Percentiles rank a stretch among this genome's conserved stretches.
These are phyloP conservation scores for Phoenix dactylifera DNA, from an alignment of 176 grass and related monocot genomes.

Conservation along the genomic window DNA sequence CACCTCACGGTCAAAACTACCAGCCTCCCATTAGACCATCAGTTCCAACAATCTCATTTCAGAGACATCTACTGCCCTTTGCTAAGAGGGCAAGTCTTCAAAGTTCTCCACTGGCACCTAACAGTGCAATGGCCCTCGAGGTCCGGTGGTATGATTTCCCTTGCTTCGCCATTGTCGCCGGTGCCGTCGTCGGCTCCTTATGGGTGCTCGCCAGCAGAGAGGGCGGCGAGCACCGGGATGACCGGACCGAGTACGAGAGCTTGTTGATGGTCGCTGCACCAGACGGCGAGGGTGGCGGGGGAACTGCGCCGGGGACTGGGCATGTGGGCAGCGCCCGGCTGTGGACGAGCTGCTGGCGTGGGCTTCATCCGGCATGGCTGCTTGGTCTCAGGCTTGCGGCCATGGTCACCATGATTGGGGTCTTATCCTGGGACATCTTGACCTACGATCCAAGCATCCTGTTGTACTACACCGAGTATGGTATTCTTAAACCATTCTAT, in stretches of 20 bases:
- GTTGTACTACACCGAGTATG: slow-evolving; percentile 55
- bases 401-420: slow-evolving; percentile 4
- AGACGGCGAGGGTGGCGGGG: not conserved
- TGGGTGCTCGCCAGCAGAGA: not conserved
- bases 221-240: not conserved
- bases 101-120: not conserved
- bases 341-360: slow-evolving; percentile 28
- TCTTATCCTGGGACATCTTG: slow-evolving; percentile 26
- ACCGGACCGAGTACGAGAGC: not conserved
- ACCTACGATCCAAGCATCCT: slow-evolving; percentile 38
- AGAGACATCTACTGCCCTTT: not conserved
- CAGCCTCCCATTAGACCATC: not conserved
- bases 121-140: not conserved
- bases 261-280: not conserved
- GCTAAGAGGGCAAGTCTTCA: not conserved
- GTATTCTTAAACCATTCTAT: not conserved
- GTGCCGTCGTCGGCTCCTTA: slow-evolving; percentile 17
- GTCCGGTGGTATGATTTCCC: slow-evolving; percentile 19
- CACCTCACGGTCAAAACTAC: slow-evolving; percentile 24
- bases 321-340: not conserved
- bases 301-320: not conserved
- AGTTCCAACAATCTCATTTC: not conserved
- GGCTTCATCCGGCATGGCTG: slow-evolving; percentile 20
- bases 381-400: slow-evolving; percentile 25
- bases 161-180: slow-evolving; percentile 25